A percentile compares a stretch with the other conserved stretches of the same genome.
phyloP scores from a whole-genome alignment of 208 protist genomes.

The Novymonas esmeraldas region DNA sequence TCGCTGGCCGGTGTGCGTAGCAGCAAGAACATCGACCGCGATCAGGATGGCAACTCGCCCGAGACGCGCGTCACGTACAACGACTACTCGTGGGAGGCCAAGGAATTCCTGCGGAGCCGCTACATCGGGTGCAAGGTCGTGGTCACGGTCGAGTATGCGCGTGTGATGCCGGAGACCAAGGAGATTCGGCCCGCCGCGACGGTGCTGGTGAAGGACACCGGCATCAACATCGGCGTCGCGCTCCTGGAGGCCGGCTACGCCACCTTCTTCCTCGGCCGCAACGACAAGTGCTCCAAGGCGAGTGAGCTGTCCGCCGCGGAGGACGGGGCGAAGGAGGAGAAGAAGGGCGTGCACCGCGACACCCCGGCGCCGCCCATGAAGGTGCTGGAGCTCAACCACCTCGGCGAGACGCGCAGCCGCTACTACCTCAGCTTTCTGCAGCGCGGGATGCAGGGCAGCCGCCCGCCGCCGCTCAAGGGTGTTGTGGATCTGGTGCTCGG shows the following conservation, averaged over 20 bases:
- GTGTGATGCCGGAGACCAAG: constrained; percentile 81
- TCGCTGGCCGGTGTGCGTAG: constrained; percentile 79
- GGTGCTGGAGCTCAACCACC: constrained; percentile 81
- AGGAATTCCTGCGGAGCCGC: constrained; percentile 81
- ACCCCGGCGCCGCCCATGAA: constrained; percentile 43
- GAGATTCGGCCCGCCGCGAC: constrained; percentile 77
- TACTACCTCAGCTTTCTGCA: constrained; percentile 92
- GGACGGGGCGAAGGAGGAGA: constrained; percentile 47
- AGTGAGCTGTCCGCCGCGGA: constrained; percentile 64
- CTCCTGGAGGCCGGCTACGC: constrained; percentile 83
- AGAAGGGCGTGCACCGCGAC: constrained; percentile 58
- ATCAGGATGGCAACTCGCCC: constrained; percentile 76
- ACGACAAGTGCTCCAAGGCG: constrained; percentile 71
- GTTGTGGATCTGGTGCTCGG: constrained; percentile 86
- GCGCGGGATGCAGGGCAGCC: constrained; percentile 85
- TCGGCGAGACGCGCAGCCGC: constrained; percentile 74
- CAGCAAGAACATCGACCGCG: constrained; percentile 83
- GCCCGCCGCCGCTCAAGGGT: constrained; percentile 69
- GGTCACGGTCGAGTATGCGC: constrained; percentile 81
- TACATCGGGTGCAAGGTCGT: constrained; percentile 80
- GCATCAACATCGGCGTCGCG: constrained; percentile 69
- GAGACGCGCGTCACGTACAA: constrained; percentile 87
- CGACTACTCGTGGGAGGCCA: constrained; percentile 88
- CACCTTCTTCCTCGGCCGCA: constrained; percentile 80
- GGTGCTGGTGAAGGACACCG: constrained; percentile 58